Percentiles rank a stretch among this genome's conserved stretches.
phyloP scores from a whole-genome alignment of 306 rosid genomes.

The Prunus mongolica region DNA sequence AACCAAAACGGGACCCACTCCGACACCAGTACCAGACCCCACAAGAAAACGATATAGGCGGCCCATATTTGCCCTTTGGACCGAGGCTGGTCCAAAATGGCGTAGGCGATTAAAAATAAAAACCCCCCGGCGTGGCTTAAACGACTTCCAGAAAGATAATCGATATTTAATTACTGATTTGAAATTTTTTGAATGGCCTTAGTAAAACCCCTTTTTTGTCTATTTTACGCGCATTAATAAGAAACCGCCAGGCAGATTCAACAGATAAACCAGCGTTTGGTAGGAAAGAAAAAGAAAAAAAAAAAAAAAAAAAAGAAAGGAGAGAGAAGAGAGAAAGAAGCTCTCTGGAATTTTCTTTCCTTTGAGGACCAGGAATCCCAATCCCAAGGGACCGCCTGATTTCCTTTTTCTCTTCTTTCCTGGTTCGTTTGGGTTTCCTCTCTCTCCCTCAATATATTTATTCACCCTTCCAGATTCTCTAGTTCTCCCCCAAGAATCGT shows the following conservation, averaged over 20 bases:
- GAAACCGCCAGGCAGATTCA: background rate
- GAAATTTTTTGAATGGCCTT: constrained; percentile 15
- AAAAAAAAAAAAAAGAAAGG: background rate
- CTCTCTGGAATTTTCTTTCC: constrained; percentile 38
- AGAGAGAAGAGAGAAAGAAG: background rate
- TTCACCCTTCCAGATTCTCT: background rate
- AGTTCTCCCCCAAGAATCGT: background rate
- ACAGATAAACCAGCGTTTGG: constrained; percentile 6
- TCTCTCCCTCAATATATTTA: background rate
- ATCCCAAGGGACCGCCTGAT: constrained; percentile 8
- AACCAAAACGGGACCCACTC: background rate
- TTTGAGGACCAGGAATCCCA: constrained; percentile 30
- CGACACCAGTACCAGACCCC: no score
- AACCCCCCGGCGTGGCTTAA: constrained; percentile 16
- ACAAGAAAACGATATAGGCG: background rate
- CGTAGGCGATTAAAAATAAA: background rate
- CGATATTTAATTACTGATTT: background rate
- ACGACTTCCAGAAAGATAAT: constrained; percentile 35
- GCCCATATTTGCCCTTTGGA: background rate
- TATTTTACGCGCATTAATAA: constrained; percentile 18
- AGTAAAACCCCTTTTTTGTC: constrained; percentile 5
- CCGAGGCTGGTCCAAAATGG: background rate
- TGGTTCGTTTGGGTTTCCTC: background rate
- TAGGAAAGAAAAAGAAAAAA: background rate
- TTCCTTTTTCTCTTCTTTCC: constrained; percentile 27